Base-by-base conservation (phyloP, 2,329 filamentous ascomycete species). In the Dactylellina cionopaga region DNA sequence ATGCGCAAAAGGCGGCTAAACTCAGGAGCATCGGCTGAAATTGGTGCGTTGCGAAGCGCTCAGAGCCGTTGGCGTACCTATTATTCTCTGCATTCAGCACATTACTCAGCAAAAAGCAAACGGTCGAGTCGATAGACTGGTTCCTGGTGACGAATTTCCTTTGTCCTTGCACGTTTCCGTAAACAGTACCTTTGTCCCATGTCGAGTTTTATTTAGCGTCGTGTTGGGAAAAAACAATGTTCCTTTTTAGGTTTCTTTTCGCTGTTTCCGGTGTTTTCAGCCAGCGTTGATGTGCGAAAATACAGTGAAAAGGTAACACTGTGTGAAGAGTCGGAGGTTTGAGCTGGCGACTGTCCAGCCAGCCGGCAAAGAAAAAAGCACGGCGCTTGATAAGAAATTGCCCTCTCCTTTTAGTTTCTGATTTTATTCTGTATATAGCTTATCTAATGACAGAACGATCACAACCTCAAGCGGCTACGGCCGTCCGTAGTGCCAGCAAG, bases 1-100 rank as follows among this genome's bases (percentile, higher is more conserved):
- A 78, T 69, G 66, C 73, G 59, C 68, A 74, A 74, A 76, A 75
- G 71, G 75, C 75, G 71, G 76, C 75, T 60, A 76, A 75, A 66
- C 76, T 77, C 75, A 75, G 75, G 73, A 76, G 64, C 74, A 64
- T 75, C 49, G 69, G 62, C 22, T 75, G 70, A 75, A 58, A 75
- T 66, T 64, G 74, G 70, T 69, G 69, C 65, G 65, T 65, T 74
- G 69, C 64, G 56, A 73, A 58, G 66, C 59, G 62, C 71, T 74
- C 65, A 64, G 71, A 66, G 59, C 73, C 55, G 59, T 72, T 54
- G 41, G 63, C 64, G 60, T 63, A 54, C 49, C 43, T 59, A 43
- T 43, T 49, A 47, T 56, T 59, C 51, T 51, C 55, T 66, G 39
- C 47, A 52, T 64, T 62, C 69, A 72, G 59, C 51, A 65, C 59